Evolutionary conservation across 2,329 filamentous ascomycete species (phyloP), one percentile per base, ranked within the genome.

Genomic region (Monilinia fructigena): DNA sequence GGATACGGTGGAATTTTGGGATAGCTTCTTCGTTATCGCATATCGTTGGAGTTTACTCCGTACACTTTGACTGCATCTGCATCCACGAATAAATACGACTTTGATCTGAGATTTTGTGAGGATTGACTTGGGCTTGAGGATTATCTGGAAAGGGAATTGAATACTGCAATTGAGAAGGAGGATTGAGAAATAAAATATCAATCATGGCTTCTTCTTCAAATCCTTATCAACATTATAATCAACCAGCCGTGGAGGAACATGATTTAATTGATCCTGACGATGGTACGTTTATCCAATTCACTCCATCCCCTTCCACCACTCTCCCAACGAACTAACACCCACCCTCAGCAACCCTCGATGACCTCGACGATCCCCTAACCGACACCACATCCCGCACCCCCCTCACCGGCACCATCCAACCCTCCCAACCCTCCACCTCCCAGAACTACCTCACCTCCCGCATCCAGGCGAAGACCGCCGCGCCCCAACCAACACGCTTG

Each of bases 351-450:
- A 69, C 67, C 55, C 52, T 74, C 92, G 91, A 90, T 75, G 92
- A 93, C 73, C 88, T 97, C 75, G 91, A 95, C 78, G 93, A 97
- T 77, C 92, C 97, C 75, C 93, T 97, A 75, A 93, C 97, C 79
- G 93, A 93, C 68, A 82, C 83, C 71, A 81, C 79, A 52, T 68
- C 93, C 75, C 89, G 89, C 72, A 87, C 92, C 61, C 92, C 92
- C 65, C 83, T 97, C 70, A 90, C 90, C 56, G 93, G 93, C 78
- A 94, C 91, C 80, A 96, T 96, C 14, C 35, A 31, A 45, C 12
- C 82, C 68, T 82, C 84, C 45, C 70, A 75, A 62, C 81, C 82
- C 68, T 82, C 85, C 45, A 86, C 86, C 50, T 40, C 38, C 74
- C 88, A 94, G 77, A 87, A 84, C 75, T 96, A 94, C 78, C 85